Evolutionary conservation across 163 green algal genomes (phyloP).

Genomic region (Volvox carteri): DNA sequence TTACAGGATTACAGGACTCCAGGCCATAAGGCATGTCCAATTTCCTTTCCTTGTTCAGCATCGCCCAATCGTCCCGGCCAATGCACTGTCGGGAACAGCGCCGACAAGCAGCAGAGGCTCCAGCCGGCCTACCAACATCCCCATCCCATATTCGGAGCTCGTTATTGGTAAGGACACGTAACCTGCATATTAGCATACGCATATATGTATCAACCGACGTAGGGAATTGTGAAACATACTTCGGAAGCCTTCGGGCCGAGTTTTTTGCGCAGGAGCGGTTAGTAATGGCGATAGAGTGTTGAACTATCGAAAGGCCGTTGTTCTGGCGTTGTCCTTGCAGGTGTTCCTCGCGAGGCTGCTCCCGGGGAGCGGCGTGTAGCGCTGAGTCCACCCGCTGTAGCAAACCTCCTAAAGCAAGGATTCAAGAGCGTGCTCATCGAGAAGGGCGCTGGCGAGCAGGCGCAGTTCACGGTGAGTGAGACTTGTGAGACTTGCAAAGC

Average conservation of each 20-base stretch:
- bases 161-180: conserved; percentile 21
- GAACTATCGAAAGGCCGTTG: background rate
- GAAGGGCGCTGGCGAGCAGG: conserved; percentile 65
- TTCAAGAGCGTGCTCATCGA: conserved; percentile 79
- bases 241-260: background rate
- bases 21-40: no score
- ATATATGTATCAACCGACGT: background rate
- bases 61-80: conserved; percentile 8
- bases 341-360: conserved; percentile 82
- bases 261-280: background rate
- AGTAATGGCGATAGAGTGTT: background rate
- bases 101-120: background rate
- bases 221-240: background rate
- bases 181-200: background rate
- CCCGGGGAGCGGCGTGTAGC: conserved; percentile 77
- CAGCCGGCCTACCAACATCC: background rate
- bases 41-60: no score
- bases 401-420: conserved; percentile 72
- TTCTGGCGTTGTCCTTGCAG: conserved; percentile 59
- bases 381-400: conserved; percentile 67
- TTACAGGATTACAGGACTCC: background rate
- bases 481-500: no score
- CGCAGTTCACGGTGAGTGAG: conserved; percentile 76
- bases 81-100: background rate
- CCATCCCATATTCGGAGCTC: conserved; percentile 20